Base-by-base conservation (phyloP, 306 rosid species). In the Castanopsis chinensis region DNA sequence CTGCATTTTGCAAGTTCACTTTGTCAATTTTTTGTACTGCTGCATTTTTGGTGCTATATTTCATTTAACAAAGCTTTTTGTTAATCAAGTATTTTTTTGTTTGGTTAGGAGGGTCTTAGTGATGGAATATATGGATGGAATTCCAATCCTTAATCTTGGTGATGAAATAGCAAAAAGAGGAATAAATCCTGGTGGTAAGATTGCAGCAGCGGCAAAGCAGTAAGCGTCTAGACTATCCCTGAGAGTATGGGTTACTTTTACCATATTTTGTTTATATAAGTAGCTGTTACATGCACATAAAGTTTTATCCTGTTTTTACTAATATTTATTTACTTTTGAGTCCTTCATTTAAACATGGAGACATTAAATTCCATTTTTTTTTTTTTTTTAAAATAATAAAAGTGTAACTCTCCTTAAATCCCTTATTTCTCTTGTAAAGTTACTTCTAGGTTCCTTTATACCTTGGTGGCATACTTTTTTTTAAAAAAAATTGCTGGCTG, bases 121-220 rank as follows among this genome's bases (percentile, higher is more conserved):
- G 45, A 95, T 95, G 99, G 99, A 95, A 80, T 95, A 86, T 83
- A 88, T 95, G 19, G 91, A 91, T 73, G 99, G 99, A 75, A 69
- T 87, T 84, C 99, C 99, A 71, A 91, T 95, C 84, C 86, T 95
- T 77, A 91, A 88, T 80, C 98, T 95, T 51, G 99, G 99, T 57
- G 91, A 93, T 77, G 99, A 93, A 84, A 93, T 95, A 79, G 94
- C 91, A 6, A 95, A 90, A 85, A 86, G 97, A 78, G 99, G 99
- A 73, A 83, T 95, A 83, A 78, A 93, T 78, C 94, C 99, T 59
- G 78, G 54, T 82, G 87, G 99, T 82, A 91, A 80, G 87, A 51
- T 89, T 81, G 99, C 98, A 53, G 85, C 80, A 58, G 94, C 87
- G 9, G 93, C 97, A 80, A 95, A 95, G 85, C 91, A 86, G 99